phyloP scores from a whole-genome alignment of 2,329 filamentous ascomycete species.

The Colletotrichum sp. region DNA sequence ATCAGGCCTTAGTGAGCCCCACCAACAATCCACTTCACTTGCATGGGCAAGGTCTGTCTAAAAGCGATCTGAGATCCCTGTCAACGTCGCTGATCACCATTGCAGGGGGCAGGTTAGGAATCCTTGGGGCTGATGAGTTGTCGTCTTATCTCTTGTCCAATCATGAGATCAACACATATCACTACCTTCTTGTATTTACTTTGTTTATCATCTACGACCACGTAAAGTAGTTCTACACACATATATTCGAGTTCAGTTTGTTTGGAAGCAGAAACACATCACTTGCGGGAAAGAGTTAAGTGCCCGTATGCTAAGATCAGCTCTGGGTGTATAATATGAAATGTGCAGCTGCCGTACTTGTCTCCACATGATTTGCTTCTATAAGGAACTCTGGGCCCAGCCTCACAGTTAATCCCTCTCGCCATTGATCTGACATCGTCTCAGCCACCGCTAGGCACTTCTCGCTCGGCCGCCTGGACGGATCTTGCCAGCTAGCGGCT shows the following conservation, averaged over 20 bases:
- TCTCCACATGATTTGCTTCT: neutral
- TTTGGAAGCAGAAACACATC: neutral
- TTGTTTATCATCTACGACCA: too few relatives aligned
- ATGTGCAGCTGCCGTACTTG: neutral
- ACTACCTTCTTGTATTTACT: too few relatives aligned
- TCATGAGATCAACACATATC: too few relatives aligned
- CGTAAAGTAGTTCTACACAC: too few relatives aligned
- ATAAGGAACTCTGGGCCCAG: neutral
- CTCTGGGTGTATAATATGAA: neutral
- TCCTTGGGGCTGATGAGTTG: too few relatives aligned
- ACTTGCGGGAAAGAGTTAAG: rapidly evolving
- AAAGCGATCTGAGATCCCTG: too few relatives aligned
- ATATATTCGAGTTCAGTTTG: too few relatives aligned
- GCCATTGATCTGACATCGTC: rapidly evolving
- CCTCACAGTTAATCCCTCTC: rapidly evolving
- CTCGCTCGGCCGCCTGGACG: neutral
- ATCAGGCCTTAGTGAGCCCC: neutral
- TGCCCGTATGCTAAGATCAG: neutral
- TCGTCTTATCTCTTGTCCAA: too few relatives aligned
- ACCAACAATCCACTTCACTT: neutral
- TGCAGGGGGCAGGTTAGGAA: too few relatives aligned
- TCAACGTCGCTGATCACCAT: too few relatives aligned
- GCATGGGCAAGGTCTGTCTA: neutral
- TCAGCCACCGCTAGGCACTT: neutral
- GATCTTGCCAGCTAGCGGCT: neutral